Base-by-base conservation (phyloP, 73 alveolate genomes). In the Paramecium bursaria region DNA sequence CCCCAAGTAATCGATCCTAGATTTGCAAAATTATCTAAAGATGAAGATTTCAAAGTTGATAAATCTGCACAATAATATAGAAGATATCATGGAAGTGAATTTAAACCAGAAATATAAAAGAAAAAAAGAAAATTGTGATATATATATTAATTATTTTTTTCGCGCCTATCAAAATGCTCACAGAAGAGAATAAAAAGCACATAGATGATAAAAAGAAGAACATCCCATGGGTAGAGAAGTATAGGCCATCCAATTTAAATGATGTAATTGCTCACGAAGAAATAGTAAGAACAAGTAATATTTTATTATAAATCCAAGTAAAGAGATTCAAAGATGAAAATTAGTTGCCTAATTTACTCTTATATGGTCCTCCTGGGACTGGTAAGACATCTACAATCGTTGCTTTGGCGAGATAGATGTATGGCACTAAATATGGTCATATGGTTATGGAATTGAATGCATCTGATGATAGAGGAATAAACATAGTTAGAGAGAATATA, bases 361-460 rank as follows among this genome's bases (percentile, higher is more conserved):
- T 95, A 67, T 94, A 95, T 75, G 99, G 99, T 49, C 98, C 99
- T 60, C 98, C 99, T 74, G 99, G 99, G 48, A 95, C 99, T 19
- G 99, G 90, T 11, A 86, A 92, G 74, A 91, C 97, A 3, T 90
- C 96, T 31, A 87, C 95, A 74, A 95, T 96, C 30, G 50, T 91
- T 22, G 98, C 99, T 11, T 67, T 96, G 17, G 97, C 98, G 9
- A 91, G 91, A 86, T 85, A 86, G 82, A 50, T 96, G 77, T 92
- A 94, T 61, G 98, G 97, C 25, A 75, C 85, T 3, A 51, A 76
- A 13, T 93, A 90, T 86, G 87, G 90, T 25, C 85, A 91, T 46
- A 94, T 94, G 96, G 92, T 86, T 49, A 86, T 95, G 46, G 99
- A 95, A 76, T 88, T 95, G 60, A 95, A 95, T 87, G 99, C 99